Conservation (phyloP, 2,329 filamentous ascomycete genomes). For the Aspergillus melleus region DNA sequence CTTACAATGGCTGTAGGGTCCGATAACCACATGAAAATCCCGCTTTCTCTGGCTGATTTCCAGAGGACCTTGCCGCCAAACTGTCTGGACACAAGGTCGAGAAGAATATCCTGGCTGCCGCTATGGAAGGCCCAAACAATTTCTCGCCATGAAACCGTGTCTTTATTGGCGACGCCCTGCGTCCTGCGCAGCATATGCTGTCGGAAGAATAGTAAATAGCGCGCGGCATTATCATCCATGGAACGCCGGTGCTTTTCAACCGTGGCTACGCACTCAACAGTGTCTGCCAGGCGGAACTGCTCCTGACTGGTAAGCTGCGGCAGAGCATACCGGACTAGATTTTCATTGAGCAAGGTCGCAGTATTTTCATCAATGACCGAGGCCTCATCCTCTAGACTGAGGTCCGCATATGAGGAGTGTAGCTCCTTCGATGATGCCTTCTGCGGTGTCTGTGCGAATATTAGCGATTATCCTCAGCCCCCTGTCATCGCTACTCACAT, state of each 20-base stretch:
- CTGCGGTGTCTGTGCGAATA: constrained; percentile 32
- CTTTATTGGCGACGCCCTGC: constrained; percentile 59
- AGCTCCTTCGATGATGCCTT: constrained; percentile 49
- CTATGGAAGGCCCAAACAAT: constrained; percentile 49
- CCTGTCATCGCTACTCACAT: constrained; percentile 36
- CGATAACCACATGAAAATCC: constrained; percentile 92
- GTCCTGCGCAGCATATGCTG: constrained; percentile 72
- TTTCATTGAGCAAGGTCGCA: constrained; percentile 70
- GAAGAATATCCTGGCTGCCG: constrained; percentile 77
- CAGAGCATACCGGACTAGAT: constrained; percentile 71
- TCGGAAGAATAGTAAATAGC: constrained; percentile 84
- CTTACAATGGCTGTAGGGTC: constrained; percentile 74
- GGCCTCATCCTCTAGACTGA: constrained; percentile 55
- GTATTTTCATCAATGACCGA: constrained; percentile 70
- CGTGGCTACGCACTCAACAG: constrained; percentile 78
- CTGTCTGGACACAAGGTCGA: constrained; percentile 78
- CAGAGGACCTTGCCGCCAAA: constrained; percentile 79
- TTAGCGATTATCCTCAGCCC: constrained; percentile 17
- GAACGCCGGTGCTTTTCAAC: constrained; percentile 85
- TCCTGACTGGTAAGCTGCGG: constrained; percentile 80
- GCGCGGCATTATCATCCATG: constrained; percentile 84
- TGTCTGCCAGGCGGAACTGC: constrained; percentile 81
- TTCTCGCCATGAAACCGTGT: constrained; percentile 60
- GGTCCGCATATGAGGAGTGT: constrained; percentile 53
- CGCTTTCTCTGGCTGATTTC: constrained; percentile 81